These are phyloP conservation scores for Brettanomyces naardenensis DNA, from an alignment of 805 yeast genomes.

Conservation along the genomic window DNA sequence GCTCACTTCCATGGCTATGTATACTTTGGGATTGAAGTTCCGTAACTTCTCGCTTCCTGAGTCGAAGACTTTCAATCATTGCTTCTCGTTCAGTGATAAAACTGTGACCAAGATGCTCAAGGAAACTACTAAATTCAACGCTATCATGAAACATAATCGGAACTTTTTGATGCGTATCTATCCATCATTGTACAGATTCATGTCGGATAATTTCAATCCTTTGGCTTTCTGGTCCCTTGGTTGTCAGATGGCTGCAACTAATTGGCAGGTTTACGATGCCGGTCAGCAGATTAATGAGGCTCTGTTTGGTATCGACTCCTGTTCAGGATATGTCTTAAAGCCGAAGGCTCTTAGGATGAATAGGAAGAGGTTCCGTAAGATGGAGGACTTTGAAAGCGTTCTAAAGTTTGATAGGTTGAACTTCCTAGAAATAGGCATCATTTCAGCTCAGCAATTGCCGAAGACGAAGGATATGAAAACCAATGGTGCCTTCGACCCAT, in stretches of 20 bases:
- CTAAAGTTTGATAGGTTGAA: constrained; percentile 8
- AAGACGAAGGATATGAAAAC: constrained; percentile 45
- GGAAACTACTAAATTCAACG: constrained; percentile 44
- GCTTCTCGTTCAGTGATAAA: constrained; percentile 82
- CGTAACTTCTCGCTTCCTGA: constrained; percentile 80
- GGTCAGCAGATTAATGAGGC: constrained; percentile 89
- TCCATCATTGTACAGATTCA: constrained; percentile 73
- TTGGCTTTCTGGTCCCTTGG: constrained; percentile 77
- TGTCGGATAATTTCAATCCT: constrained; percentile 78
- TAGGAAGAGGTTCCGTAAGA: constrained; percentile 5
- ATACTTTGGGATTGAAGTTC: constrained; percentile 68
- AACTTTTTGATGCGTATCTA: constrained; percentile 74
- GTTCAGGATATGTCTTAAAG: constrained; percentile 73
- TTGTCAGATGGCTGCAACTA: constrained; percentile 90
- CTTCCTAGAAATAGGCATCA: constrained; percentile 34
- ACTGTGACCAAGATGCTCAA: constrained; percentile 53
- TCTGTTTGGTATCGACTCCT: constrained; percentile 53
- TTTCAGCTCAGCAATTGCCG: constrained; percentile 85
- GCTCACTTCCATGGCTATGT: constrained; percentile 59
- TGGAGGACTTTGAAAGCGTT: constrained; percentile 14
- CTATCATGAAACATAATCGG: constrained; percentile 71
- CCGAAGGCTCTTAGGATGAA: constrained; percentile 34
- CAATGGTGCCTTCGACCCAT: constrained; percentile 46
- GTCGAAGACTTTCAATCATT: constrained; percentile 71
- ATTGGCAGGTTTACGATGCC: constrained; percentile 88